Evolutionary conservation across 106 monocot species (phyloP).

Genomic region (Phalaenopsis equestris): DNA sequence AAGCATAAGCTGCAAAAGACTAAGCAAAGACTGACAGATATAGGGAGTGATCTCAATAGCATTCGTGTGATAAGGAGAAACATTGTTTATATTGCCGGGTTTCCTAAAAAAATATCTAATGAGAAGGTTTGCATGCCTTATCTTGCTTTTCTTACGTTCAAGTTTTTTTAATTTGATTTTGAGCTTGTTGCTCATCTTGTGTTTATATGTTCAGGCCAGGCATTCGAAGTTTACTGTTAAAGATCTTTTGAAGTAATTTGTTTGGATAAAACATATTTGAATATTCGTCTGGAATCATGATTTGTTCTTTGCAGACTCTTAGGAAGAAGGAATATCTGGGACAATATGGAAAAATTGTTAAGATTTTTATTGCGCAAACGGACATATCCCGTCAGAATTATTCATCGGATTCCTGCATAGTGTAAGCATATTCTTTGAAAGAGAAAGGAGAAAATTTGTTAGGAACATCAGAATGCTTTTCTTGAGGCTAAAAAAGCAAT

Average conservation of each 20-base stretch:
- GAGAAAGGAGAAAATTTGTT: neutral
- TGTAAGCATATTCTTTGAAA: slow-evolving; percentile 8
- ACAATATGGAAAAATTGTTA: slow-evolving; percentile 44
- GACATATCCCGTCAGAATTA: neutral
- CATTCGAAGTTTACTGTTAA: neutral
- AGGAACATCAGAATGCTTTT: neutral
- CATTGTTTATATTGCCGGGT: slow-evolving; percentile 33
- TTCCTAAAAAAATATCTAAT: slow-evolving; percentile 33
- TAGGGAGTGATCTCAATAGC: slow-evolving; percentile 8
- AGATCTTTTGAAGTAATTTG: neutral
- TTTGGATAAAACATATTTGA: neutral
- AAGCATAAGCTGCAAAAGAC: slow-evolving; percentile 25
- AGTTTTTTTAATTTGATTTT: neutral
- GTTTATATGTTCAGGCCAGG: neutral
- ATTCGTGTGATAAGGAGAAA: slow-evolving; percentile 30
- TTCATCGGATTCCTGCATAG: slow-evolving; percentile 9
- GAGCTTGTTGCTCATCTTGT: neutral
- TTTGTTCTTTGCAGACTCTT: slow-evolving; percentile 25
- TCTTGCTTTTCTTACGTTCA: neutral
- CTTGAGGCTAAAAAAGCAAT: neutral
- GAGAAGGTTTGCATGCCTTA: slow-evolving; percentile 22
- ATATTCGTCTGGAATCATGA: neutral
- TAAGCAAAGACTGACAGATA: slow-evolving; percentile 8
- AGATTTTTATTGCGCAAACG: slow-evolving; percentile 14
- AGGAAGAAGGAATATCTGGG: slow-evolving; percentile 39